Base-by-base conservation (phyloP, 768 basidiomycete genomes). In the Boletus bicolor region DNA sequence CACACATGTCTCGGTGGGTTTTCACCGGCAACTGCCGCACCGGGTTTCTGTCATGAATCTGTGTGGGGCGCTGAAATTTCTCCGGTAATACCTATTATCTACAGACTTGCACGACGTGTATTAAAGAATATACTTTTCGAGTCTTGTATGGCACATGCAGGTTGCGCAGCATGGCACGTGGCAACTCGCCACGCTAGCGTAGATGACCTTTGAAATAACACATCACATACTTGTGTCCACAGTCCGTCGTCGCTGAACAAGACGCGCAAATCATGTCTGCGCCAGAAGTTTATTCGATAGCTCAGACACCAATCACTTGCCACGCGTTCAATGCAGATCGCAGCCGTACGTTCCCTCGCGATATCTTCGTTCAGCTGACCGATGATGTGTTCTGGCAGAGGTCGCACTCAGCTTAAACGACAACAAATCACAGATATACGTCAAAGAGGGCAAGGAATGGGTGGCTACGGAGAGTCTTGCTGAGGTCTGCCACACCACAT, bases 261-360 rank as follows among this genome's bases (percentile, higher is more conserved):
- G 48, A 35, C 55, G 49, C 38, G 39, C 30, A 30, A 53, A 28
- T 26, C 46, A 85, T 84, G 85, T 82, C 91, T 73, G 71, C 82
- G 32, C 89, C 90, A 45, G 84, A 94, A 78, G 78, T 91, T 7
- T 87, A 82, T 71, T 81, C 81, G 51, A 79, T 98, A 45, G 79
- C 89, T n/a, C 84, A 91, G 65, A 82, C 82, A 0, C 93, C 95
- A 32, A 81, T 99, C 49, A 93, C 92, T 4, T 86, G 86, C 41
- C 93, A 97, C 72, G 82, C 92, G 2, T 98, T 98, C 82, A 95
- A 85, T 65, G 86, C 85, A 24, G 91, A 96, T 69, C 85, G 91
- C 61, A 79, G 76, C 58, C 89, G 96, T 98, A 63, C 73, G 91
- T 81, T 30, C 28, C 11, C 10, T 41, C 15, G 39, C n/a, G 54